Percentiles rank a stretch among this genome's conserved stretches.
Conservation (phyloP, 257 asterid species). For the Paraleonurus japonicus region DNA sequence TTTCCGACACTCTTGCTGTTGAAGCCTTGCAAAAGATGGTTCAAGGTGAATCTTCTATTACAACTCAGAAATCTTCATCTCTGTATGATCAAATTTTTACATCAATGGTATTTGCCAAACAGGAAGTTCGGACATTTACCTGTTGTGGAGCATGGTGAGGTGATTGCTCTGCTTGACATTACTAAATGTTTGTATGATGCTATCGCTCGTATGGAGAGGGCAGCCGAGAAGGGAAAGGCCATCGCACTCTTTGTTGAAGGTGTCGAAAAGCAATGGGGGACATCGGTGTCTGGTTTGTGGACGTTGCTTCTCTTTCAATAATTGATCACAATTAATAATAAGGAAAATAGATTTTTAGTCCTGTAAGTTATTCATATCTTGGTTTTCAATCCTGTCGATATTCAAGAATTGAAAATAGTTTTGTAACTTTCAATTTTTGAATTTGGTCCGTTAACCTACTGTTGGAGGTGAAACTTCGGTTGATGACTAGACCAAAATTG, state of each 20-base stretch:
- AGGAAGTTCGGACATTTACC: slow-evolving; percentile 97
- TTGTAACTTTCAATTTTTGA: too few species aligned
- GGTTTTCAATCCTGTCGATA: too few species aligned
- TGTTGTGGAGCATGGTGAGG: slow-evolving; percentile 97
- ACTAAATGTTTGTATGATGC: slow-evolving; percentile 97
- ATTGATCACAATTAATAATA: neutral
- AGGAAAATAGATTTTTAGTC: too few species aligned
- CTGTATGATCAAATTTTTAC: neutral
- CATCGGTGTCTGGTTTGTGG: slow-evolving; percentile 75
- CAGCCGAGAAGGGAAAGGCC: slow-evolving; percentile 99
- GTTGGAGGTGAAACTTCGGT: too few species aligned
- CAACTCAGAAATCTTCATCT: neutral
- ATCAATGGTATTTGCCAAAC: slow-evolving; percentile 18
- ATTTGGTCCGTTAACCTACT: too few species aligned
- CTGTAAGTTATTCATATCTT: too few species aligned
- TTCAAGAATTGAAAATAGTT: too few species aligned
- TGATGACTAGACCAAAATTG: too few species aligned
- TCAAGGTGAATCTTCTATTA: slow-evolving; percentile 48
- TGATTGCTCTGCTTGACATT: slow-evolving; percentile 90
- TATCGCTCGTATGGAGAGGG: slow-evolving; percentile 96
- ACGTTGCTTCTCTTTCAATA: neutral
- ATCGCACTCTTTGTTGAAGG: slow-evolving; percentile 99
- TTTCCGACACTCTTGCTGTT: slow-evolving; percentile 95
- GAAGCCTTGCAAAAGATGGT: slow-evolving; percentile 99
- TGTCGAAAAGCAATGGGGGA: slow-evolving; percentile 96